Evolutionary conservation across 805 yeast species (phyloP).

Genomic region (Dipodascus albidus): DNA sequence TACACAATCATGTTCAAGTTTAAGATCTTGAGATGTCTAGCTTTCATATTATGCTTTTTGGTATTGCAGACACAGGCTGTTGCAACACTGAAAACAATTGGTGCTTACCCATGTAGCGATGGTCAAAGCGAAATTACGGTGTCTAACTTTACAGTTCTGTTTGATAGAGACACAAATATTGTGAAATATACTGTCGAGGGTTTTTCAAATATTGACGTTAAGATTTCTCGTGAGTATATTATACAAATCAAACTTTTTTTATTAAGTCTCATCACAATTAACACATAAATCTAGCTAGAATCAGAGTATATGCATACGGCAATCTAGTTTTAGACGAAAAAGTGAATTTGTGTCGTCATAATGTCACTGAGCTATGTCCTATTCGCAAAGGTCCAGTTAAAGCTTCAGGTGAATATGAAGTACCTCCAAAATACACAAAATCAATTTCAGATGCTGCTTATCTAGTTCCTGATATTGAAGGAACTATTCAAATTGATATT

Average conservation of each 20-base stretch:
- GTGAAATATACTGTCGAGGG: constrained; percentile 2
- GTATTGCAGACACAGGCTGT: background rate
- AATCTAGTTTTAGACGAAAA: constrained; percentile 15
- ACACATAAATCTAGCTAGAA: constrained; percentile 5
- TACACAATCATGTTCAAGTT: background rate
- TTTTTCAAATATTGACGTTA: background rate
- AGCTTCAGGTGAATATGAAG: constrained; percentile 18
- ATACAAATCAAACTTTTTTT: background rate
- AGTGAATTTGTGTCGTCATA: constrained; percentile 23
- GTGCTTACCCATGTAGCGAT: constrained; percentile 1
- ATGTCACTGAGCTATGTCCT: constrained; percentile 23
- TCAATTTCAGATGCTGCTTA: constrained; percentile 22
- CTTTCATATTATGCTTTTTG: background rate
- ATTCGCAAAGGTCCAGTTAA: constrained; percentile 17
- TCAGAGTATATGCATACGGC: constrained; percentile 22
- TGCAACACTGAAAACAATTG: background rate
- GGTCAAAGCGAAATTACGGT: constrained; percentile 2
- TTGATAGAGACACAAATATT: background rate
- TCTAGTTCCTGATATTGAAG: constrained; percentile 26
- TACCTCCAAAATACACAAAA: constrained; percentile 20
- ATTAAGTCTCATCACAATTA: background rate
- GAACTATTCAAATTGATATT: constrained; percentile 16
- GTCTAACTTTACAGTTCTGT: background rate
- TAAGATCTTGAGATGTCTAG: background rate
- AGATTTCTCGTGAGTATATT: background rate